These are phyloP conservation scores for Linum usitatissimum DNA, from an alignment of 345 rosid species.

Conservation along the genomic window DNA sequence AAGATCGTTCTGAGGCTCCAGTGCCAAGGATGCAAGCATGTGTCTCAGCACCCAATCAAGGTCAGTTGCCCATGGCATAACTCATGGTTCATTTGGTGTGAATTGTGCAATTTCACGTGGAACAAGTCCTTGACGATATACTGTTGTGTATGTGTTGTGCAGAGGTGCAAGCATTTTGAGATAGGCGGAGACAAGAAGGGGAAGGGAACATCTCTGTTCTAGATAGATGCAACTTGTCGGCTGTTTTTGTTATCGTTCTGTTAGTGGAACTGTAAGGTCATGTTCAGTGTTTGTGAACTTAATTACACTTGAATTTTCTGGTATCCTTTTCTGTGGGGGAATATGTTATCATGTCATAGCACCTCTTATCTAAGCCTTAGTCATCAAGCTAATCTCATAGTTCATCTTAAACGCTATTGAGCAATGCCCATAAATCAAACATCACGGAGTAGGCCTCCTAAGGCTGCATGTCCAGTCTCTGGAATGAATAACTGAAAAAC, in stretches of 20 bases:
- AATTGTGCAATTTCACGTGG: not conserved
- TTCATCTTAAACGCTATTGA: too few relatives aligned
- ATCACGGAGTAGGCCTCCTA: too few relatives aligned
- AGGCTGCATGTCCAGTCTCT: too few relatives aligned
- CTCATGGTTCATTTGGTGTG: not conserved
- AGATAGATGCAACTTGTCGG: not conserved
- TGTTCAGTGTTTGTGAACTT: not conserved
- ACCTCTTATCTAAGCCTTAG: too few relatives aligned
- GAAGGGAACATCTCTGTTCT: slow-evolving; percentile 5
- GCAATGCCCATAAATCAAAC: too few relatives aligned
- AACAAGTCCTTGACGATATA: not conserved
- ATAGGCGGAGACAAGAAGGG: slow-evolving; percentile 5
- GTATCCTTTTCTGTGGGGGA: too few relatives aligned
- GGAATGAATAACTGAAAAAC: too few relatives aligned
- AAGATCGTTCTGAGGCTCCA: slow-evolving; percentile 4
- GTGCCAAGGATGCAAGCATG: slow-evolving; percentile 5
- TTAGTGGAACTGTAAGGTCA: not conserved
- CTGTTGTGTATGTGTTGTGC: not conserved
- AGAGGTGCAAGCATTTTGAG: not conserved
- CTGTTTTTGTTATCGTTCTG: not conserved
- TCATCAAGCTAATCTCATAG: too few relatives aligned
- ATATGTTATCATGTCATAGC: too few relatives aligned
- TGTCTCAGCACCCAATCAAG: slow-evolving; percentile 4
- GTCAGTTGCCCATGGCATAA: not conserved
- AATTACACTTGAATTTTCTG: too few relatives aligned